Percentiles rank a stretch among this genome's conserved stretches.
Evolutionary conservation across 2,329 filamentous ascomycete genomes (phyloP).

Genomic region (Arthrobotrys musiformis): DNA sequence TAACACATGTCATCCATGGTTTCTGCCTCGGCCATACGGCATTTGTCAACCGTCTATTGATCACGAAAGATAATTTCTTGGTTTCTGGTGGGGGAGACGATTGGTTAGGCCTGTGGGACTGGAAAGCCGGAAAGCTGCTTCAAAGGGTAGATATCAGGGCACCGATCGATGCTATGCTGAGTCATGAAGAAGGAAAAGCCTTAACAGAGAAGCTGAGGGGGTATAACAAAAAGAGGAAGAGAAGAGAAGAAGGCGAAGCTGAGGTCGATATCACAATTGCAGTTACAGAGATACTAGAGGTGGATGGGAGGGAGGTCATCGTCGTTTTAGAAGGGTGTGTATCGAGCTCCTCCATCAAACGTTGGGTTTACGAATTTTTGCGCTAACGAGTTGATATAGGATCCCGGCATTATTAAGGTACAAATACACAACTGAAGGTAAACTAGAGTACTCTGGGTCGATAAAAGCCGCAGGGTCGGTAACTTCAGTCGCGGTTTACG

Average conservation of each 20-base stretch:
- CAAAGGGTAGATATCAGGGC: slow-evolving; percentile 68
- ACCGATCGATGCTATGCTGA: slow-evolving; percentile 60
- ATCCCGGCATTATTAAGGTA: slow-evolving; percentile 36
- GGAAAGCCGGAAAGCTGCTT: slow-evolving; percentile 70
- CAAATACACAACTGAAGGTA: background rate
- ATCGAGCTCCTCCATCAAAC: background rate
- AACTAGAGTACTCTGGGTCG: slow-evolving; percentile 7
- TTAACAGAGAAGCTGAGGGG: slow-evolving; percentile 60
- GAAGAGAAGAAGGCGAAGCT: slow-evolving; percentile 57
- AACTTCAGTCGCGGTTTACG: slow-evolving; percentile 1
- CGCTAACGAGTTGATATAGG: slow-evolving; percentile 4
- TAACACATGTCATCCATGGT: slow-evolving; percentile 75
- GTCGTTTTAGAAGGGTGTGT: slow-evolving; percentile 71
- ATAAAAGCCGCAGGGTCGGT: slow-evolving; percentile 27
- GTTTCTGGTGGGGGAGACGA: slow-evolving; percentile 89
- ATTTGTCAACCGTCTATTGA: slow-evolving; percentile 81
- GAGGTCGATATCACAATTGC: slow-evolving; percentile 58
- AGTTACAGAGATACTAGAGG: slow-evolving; percentile 37
- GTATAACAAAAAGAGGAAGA: slow-evolving; percentile 63
- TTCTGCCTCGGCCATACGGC: slow-evolving; percentile 90
- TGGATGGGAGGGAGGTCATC: slow-evolving; percentile 62
- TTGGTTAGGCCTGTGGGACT: slow-evolving; percentile 83
- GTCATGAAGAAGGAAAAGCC: background rate
- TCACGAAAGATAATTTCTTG: slow-evolving; percentile 72
- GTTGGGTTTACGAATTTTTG: background rate